A percentile compares a stretch with the other conserved stretches of the same genome.
These are phyloP conservation scores for Selaginella tamariscina DNA, from an alignment of 75 land plant species.

Conservation along the genomic window DNA sequence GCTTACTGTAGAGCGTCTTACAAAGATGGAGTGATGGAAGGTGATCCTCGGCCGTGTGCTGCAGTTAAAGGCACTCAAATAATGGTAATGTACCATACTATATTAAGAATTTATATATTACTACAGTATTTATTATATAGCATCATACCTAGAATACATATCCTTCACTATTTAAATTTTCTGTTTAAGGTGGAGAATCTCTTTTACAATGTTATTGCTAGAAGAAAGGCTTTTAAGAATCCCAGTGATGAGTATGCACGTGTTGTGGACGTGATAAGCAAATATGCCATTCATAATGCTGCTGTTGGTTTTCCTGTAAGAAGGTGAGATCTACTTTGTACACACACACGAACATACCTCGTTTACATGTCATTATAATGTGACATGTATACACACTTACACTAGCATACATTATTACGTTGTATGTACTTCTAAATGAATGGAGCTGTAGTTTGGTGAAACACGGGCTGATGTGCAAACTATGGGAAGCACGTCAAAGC, in stretches of 20 bases:
- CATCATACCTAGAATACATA: too few relatives aligned
- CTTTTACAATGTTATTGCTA: slow-evolving; percentile 85
- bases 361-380: neutral
- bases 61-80: slow-evolving; percentile 99
- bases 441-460: slow-evolving; percentile 61
- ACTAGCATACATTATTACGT: neutral
- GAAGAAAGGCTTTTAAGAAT: slow-evolving; percentile 86
- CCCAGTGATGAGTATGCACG: slow-evolving; percentile 87
- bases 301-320: slow-evolving; percentile 77
- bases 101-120: neutral
- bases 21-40: slow-evolving; percentile 94
- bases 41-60: slow-evolving; percentile 90
- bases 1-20: slow-evolving; percentile 54
- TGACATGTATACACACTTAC: neutral
- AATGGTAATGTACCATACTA: slow-evolving; percentile 42
- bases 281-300: slow-evolving; percentile 74
- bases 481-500: slow-evolving; percentile 38
- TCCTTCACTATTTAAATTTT: neutral
- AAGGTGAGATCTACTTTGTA: too few relatives aligned
- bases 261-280: slow-evolving; percentile 76
- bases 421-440: neutral
- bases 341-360: too few relatives aligned
- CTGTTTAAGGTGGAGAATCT: slow-evolving; percentile 45
- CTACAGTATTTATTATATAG: neutral
- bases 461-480: slow-evolving; percentile 83